A percentile compares a stretch with the other conserved stretches of the same genome.
These are phyloP conservation scores for Entomortierella lignicola DNA, from an alignment of 192 early-diverging fungal species.

Conservation along the genomic window DNA sequence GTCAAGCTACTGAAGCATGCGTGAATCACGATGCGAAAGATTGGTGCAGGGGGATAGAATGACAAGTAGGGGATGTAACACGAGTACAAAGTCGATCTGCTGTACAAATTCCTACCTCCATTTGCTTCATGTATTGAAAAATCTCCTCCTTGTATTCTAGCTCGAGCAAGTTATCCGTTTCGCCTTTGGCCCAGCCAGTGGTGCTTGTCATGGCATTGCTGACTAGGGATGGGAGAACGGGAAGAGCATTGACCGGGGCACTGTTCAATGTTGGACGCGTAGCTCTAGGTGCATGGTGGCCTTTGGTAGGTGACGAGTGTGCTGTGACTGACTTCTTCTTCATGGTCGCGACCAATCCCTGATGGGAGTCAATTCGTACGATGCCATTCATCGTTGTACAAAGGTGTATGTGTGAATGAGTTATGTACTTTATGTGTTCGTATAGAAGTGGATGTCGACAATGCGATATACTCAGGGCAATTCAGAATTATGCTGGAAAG, in stretches of 20 bases:
- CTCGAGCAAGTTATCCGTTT: conserved; percentile 43
- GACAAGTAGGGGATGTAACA: neutral
- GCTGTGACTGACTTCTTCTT: conserved; percentile 45
- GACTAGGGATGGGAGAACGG: conserved; percentile 30
- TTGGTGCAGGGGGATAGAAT: neutral
- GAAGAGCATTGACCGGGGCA: conserved; percentile 5
- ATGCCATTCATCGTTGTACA: conserved; percentile 46
- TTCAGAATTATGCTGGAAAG: conserved; percentile 14
- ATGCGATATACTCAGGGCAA: neutral
- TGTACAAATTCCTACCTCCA: conserved; percentile 39
- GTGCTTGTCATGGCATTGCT: conserved; percentile 53
- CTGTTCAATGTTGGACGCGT: conserved; percentile 20
- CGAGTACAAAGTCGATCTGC: neutral
- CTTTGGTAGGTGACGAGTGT: conserved; percentile 23
- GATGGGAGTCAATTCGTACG: conserved; percentile 49
- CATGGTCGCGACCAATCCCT: conserved; percentile 35
- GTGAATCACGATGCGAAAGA: conserved; percentile 4
- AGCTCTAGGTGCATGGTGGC: conserved; percentile 24
- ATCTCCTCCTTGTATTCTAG: conserved; percentile 55
- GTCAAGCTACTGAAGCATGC: conserved; percentile 1
- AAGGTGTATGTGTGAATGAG: conserved; percentile 6
- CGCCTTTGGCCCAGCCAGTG: conserved; percentile 41
- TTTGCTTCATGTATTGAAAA: conserved; percentile 56
- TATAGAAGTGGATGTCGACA: neutral
- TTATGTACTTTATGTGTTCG: neutral